Base-by-base conservation (phyloP, 345 rosid genomes). In the Aethionema arabicum region DNA sequence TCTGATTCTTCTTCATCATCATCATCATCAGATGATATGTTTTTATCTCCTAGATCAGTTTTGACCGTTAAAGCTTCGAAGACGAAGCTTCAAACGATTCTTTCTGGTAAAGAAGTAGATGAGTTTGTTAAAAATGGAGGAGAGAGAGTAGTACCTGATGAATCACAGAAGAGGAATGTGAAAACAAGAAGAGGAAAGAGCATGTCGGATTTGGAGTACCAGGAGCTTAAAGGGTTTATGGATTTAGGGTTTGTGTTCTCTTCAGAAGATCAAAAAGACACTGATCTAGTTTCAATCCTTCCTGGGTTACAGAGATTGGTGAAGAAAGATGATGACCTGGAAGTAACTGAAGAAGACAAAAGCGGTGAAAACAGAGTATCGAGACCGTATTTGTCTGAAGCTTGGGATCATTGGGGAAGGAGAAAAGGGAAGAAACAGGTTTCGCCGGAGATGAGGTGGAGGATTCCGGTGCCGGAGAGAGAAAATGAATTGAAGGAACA, bases 171-270 rank as follows among this genome's bases (percentile, higher is more conserved):
- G 56, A 56, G 32, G 3, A 58, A 56, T 49, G 42, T 14, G 5
- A 65, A 61, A 45, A 59, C 32, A 30, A 44, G 75, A 45, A 75
- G 37, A 3, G 75, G 83, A 49, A 81, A 70, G 83, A 85, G 92
- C 66, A 64, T 86, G 67, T 76, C 88, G 46, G 86, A 78, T 58
- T 77, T 83, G 35, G 88, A 85, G 74, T 81, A 72, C 59, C 77
- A 83, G 49, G 91, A 85, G 74, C 56, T 86, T 14, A 83, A 81
- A 69, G 92, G 92, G 66, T 86, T 86, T 66, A 81, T 83, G 81
- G 92, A 86, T 80, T 74, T 86, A 8, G 92, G 92, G 56, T 86
- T 86, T 70, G 86, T 81, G 32, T 83, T 86, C 77, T 79, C 83
- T 7, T 85, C 79, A 64, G 78, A 81, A 70, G 88, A 86, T 57